Conservation (phyloP, 2,329 filamentous ascomycete genomes). For the Penicillium polonicum region DNA sequence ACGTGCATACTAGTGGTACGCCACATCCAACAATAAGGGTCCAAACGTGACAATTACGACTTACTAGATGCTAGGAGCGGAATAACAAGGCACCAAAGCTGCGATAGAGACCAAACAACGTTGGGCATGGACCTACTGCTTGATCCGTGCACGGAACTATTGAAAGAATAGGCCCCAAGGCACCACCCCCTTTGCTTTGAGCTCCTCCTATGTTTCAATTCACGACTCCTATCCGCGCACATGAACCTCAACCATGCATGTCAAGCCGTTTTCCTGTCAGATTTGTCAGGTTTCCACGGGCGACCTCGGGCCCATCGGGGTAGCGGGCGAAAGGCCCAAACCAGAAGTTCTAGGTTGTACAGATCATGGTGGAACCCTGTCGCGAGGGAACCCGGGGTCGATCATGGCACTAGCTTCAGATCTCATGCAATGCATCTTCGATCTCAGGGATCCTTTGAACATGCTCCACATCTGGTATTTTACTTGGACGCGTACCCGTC, state of each 20-base stretch:
- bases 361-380: conserved; percentile 9
- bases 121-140: conserved; percentile 5
- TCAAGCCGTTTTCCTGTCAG: conserved; percentile 12
- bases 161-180: conserved; percentile 8
- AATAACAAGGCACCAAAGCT: background rate
- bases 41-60: conserved; percentile 12
- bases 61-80: background rate
- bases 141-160: conserved; percentile 29
- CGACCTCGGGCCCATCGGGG: background rate
- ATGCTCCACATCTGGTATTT: background rate
- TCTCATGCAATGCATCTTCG: conserved; percentile 20
- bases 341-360: background rate
- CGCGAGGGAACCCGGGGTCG: conserved; percentile 8
- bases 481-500: background rate
- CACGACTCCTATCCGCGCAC: conserved; percentile 6
- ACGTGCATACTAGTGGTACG: conserved; percentile 4
- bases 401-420: conserved; percentile 22
- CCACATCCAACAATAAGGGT: background rate
- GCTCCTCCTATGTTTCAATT: background rate
- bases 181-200: background rate
- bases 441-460: conserved; percentile 20
- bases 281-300: background rate
- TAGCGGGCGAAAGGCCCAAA: conserved; percentile 8
- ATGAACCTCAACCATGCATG: conserved; percentile 22
- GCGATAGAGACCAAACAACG: background rate